phyloP scores from a whole-genome alignment of 2,329 filamentous ascomycete species.

The Beauveria sp. region DNA sequence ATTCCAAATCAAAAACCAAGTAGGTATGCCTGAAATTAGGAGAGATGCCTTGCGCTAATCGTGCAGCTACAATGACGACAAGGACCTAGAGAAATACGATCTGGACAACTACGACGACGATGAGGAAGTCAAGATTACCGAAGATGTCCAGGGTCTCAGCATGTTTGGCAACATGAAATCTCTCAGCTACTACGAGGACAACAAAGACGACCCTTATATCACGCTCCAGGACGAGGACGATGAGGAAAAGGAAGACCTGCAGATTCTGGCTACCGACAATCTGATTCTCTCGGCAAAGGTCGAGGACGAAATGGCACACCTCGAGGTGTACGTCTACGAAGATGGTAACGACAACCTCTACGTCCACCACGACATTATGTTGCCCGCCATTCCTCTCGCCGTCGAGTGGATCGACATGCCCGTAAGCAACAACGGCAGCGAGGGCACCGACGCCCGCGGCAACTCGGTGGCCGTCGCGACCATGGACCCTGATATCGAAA shows the following conservation, averaged over 20 bases:
- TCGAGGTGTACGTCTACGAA: conserved; percentile 97
- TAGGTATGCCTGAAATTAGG: conserved; percentile 14
- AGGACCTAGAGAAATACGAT: conserved; percentile 92
- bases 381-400: conserved; percentile 90
- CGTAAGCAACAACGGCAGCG: conserved; percentile 58
- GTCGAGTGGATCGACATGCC: conserved; percentile 93
- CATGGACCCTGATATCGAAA: conserved; percentile 96
- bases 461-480: conserved; percentile 95
- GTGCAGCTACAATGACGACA: conserved; percentile 54
- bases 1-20: conserved; percentile 31
- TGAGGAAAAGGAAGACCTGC: conserved; percentile 86
- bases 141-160: conserved; percentile 62
- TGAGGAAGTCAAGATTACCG: conserved; percentile 37
- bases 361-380: conserved; percentile 98
- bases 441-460: conserved; percentile 58
- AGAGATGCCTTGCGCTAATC: conserved; percentile 15
- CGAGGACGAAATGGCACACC: conserved; percentile 91
- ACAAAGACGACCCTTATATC: conserved; percentile 94
- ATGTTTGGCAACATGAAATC: conserved; percentile 97
- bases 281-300: conserved; percentile 86
- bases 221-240: conserved; percentile 66
- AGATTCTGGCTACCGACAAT: conserved; percentile 89
- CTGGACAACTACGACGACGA: conserved; percentile 91
- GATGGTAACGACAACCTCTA: conserved; percentile 94
- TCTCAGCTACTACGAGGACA: conserved; percentile 86